Percentiles rank a stretch among this genome's conserved stretches.
phyloP scores from a whole-genome alignment of 1,284 basidiomycete species.

The Gomphus sp. region DNA sequence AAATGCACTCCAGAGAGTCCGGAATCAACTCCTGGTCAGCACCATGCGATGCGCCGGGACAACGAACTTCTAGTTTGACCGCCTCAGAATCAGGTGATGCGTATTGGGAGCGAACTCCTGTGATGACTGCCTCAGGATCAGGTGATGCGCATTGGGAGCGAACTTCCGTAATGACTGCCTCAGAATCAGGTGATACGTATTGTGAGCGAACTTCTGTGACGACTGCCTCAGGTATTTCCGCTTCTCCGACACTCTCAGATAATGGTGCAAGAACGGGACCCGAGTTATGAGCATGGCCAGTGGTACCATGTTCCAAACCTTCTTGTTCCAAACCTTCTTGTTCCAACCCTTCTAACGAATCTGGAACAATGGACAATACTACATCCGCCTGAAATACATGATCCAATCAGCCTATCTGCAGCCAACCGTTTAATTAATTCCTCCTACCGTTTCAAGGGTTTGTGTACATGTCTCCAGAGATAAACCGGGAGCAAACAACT shows the following conservation, averaged over 20 bases:
- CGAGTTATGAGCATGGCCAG: background rate
- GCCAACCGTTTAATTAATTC: background rate
- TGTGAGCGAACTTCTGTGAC: background rate
- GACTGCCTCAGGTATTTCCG: background rate
- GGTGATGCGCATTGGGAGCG: too few species aligned
- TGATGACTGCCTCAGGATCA: background rate
- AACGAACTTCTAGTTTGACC: background rate
- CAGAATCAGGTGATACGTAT: background rate
- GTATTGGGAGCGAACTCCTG: background rate
- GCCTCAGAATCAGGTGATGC: background rate
- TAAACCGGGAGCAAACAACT: conserved; percentile 1
- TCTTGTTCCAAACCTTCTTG: too few species aligned
- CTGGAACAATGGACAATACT: background rate
- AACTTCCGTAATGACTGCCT: background rate
- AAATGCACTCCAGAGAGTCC: background rate
- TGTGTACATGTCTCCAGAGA: conserved; percentile 4
- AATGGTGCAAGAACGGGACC: background rate
- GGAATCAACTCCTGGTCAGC: background rate
- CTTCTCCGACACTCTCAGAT: background rate
- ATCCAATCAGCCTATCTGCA: background rate
- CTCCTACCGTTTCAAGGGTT: conserved; percentile 2
- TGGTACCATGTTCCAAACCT: background rate
- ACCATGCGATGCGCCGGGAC: background rate
- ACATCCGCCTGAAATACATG: background rate
- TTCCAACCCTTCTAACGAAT: background rate